Percentiles rank a stretch among this genome's conserved stretches.
Evolutionary conservation across 768 basidiomycete genomes (phyloP).

Genomic region (Holtermannia corniformis): DNA sequence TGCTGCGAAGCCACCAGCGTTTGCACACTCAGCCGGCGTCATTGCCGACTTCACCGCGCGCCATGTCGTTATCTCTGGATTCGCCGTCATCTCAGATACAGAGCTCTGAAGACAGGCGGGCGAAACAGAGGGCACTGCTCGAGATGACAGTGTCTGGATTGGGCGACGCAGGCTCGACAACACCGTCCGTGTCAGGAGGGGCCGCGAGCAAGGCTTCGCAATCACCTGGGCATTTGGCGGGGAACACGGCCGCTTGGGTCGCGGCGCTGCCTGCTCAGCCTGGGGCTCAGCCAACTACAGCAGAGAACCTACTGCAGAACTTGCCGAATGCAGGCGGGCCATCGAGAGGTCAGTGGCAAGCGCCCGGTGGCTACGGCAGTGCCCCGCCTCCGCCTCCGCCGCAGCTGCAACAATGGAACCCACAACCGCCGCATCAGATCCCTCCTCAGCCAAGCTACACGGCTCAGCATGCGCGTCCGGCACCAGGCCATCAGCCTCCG

Average conservation of each 20-base stretch:
- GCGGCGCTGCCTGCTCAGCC: not conserved
- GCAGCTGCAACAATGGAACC: not conserved
- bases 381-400: not conserved
- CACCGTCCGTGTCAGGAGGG: not conserved
- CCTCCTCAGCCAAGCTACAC: not conserved
- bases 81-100: not conserved
- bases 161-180: not conserved
- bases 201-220: not conserved
- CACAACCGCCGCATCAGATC: not conserved
- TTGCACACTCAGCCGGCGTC: constrained; percentile 11
- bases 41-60: constrained; percentile 19
- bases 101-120: constrained; percentile 8
- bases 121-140: constrained; percentile 24
- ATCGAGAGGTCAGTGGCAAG: no score
- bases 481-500: not conserved
- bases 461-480: not conserved
- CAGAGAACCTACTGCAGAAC: not conserved
- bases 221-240: not conserved
- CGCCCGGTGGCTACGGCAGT: not conserved
- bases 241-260: not conserved
- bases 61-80: constrained; percentile 11
- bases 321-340: not conserved
- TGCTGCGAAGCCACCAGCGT: not conserved
- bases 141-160: constrained; percentile 23
- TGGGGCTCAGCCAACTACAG: not conserved